Base-by-base conservation (phyloP, 169 alveolate genomes). In the Eimeria praecox region DNA sequence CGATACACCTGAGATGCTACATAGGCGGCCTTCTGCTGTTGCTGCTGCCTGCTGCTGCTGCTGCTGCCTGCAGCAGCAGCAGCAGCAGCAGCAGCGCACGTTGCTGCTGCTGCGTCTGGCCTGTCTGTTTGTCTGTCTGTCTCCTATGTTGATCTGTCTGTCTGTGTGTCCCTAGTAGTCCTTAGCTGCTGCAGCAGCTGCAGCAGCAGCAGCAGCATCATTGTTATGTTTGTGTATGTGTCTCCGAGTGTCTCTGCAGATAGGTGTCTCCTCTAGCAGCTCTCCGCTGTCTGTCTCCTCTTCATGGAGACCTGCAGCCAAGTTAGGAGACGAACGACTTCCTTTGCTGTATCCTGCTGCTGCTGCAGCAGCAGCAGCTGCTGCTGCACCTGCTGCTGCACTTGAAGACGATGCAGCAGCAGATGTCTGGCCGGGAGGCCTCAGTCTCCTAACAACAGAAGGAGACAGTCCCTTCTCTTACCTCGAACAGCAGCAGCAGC, bases 101-200 rank as follows among this genome's bases (percentile, higher is more conserved):
- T n/a, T 27, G 42, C 56, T 77, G 87, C 62, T 77, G 56, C 87
- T 66, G 35, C 78, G 18, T 9, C 78, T 27, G 42, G 56, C 12
- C 56, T 49, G 20, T n/a, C 75, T 30, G 2, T 40, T 33, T 33
- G 4, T 35, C 52, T 35, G 22, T 4, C 49, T 33, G 42, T 42
- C 49, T n/a, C 62, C 49, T 42, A 24, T 27, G 40, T 54, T 73
- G 85, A n/a, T n/a, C 75, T 30, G 2, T 40, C 40, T 33, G 4
- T 35, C 52, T 35, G 22, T 4, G 24, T 33, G 42, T 42, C 49
- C 27, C 59, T 49, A 4, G 62, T 49, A 5, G 35, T 62, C 20
- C 64, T 44, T 69, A 49, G 80, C 80, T 69, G 80, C 80, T 69
- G 80, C 80, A 18, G 80, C 80, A n/a, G 80, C 80, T 69, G n/a